Evolutionary conservation across 1,139 yeast genomes (phyloP), one percentile per base, ranked within the genome.

Genomic region (Geotrichum cucujoidarum): DNA sequence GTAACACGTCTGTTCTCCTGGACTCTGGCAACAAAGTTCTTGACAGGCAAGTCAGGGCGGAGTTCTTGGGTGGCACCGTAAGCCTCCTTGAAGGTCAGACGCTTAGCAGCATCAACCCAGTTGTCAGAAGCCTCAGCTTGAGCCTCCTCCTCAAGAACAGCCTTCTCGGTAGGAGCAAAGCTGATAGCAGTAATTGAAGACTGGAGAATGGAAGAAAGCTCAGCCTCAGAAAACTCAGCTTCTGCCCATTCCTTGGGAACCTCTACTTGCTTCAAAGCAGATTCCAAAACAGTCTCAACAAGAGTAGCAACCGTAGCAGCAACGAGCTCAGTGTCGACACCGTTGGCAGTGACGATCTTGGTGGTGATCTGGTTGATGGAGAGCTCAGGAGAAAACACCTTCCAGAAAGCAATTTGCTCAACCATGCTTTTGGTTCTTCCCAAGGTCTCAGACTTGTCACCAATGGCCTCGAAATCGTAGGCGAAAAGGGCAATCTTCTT

Each of bases 1-100:
- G 97, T 92, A 56, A 92, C 84, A 63, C 97, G 80, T 69, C 81
- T 83, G 73, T 89, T 90, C 63, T 86, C 95, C 67, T 88, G 86
- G 44, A 92, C 97, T 68, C 83, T 87, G 51, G 89, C 95, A 48
- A 89, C 77, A 62, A 81, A 89, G 70, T 86, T 90, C 67, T 83
- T 75, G 47, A 85, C 85, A 21, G 97, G 89, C 55, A 88, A 74
- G 60, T 92, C 97, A 18, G 98, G 98, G 70, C 97, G 83, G 60
- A 90, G 75, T 7, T 74, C 74, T 41, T 72, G 63, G 32, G 69
- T 58, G 45, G 80, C 71, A 16, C 70, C 74, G 60, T 72, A 90
- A 6, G 95, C 92, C 66, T 92, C 97, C 50, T 78, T 76, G 77
- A 92, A 92, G 10, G 85, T 75, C 51, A 90, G 65, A 58, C 78